These are phyloP conservation scores for Rosa hybrid DNA, from an alignment of 331 rosid genomes.

Conservation along the genomic window DNA sequence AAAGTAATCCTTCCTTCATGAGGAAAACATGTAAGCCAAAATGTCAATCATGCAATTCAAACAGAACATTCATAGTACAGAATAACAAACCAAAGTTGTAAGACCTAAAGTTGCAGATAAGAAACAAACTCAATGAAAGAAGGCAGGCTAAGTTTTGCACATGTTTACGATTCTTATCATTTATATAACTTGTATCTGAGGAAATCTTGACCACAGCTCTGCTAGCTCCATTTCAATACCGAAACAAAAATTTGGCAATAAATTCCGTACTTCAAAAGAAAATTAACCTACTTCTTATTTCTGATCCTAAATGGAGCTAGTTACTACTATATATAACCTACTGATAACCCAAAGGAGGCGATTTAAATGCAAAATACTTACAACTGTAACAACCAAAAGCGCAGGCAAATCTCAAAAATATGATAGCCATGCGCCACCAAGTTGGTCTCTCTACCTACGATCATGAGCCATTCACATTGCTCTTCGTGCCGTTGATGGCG, in stretches of 20 bases:
- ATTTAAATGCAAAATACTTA: background rate
- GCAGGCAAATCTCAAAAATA: slow-evolving; percentile 17
- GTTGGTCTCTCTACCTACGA: background rate
- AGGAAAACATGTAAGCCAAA: background rate
- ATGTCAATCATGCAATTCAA: background rate
- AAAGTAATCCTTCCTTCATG: background rate
- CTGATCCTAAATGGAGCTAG: background rate
- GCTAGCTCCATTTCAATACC: background rate
- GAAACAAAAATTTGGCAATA: background rate
- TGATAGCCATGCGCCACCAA: background rate
- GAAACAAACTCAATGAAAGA: background rate
- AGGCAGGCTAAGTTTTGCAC: background rate
- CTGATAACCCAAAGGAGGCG: background rate
- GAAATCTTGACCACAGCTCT: background rate
- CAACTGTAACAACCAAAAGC: background rate
- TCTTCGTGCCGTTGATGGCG: background rate
- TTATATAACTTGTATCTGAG: background rate
- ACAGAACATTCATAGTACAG: background rate
- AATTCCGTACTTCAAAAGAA: background rate
- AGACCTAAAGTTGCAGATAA: background rate
- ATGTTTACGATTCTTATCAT: background rate
- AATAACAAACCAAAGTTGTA: background rate
- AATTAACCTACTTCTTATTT: background rate
- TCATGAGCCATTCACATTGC: background rate
- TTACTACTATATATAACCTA: background rate